These are phyloP conservation scores for Stipa capillata DNA, from an alignment of 176 grass and related monocot genomes.

Conservation along the genomic window DNA sequence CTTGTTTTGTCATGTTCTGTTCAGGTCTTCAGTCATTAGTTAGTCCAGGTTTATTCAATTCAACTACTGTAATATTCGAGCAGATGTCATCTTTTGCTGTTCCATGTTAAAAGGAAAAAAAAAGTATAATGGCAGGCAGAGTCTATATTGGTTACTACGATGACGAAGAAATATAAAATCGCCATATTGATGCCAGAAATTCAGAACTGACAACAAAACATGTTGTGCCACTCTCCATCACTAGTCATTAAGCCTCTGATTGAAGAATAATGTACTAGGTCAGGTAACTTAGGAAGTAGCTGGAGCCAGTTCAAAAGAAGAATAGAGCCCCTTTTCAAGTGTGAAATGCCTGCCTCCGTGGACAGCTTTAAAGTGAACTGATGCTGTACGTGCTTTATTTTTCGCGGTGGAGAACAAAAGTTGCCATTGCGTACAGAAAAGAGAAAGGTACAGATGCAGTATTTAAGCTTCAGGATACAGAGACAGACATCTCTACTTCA, in stretches of 20 bases:
- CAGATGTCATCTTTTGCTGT: neutral
- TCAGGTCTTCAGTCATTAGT: neutral
- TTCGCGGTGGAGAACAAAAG: conserved; percentile 53
- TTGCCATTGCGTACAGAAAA: conserved; percentile 25
- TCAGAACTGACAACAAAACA: neutral
- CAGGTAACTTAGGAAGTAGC: conserved; percentile 17
- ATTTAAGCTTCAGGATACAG: conserved; percentile 31
- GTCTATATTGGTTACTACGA: neutral
- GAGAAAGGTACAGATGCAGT: conserved; percentile 42
- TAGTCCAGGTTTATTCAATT: neutral
- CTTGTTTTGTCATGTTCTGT: neutral
- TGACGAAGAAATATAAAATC: neutral
- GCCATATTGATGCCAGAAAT: neutral
- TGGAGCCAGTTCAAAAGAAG: conserved; percentile 56
- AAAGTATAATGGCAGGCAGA: neutral
- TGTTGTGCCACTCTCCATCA: neutral
- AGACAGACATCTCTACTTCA: conserved; percentile 3
- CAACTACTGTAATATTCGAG: neutral
- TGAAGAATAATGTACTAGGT: neutral
- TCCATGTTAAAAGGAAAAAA: neutral
- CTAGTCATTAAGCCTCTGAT: neutral
- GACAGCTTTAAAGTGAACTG: conserved; percentile 14
- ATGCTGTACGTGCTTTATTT: conserved; percentile 20
- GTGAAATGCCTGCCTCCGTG: conserved; percentile 37
- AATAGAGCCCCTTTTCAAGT: conserved; percentile 35